These are phyloP conservation scores for Aspergillus piperis DNA, from an alignment of 2,329 filamentous ascomycete genomes.

Conservation along the genomic window DNA sequence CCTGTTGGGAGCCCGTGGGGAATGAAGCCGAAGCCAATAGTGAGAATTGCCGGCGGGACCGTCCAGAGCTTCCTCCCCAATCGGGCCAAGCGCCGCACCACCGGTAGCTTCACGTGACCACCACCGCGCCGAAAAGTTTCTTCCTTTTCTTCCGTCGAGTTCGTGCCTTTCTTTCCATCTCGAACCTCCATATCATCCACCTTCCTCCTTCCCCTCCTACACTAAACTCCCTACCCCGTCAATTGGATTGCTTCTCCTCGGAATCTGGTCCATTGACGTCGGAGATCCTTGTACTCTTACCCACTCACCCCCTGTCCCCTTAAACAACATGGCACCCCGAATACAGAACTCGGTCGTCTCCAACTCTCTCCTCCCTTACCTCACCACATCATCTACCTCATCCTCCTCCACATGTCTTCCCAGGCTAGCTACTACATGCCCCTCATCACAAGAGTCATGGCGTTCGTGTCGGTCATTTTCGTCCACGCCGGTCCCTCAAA, in stretches of 20 bases:
- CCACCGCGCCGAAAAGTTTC: constrained; percentile 32
- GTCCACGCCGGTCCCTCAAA: constrained; percentile 40
- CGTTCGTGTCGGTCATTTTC: constrained; percentile 35
- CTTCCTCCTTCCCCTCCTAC: constrained; percentile 12
- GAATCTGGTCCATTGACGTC: constrained; percentile 4
- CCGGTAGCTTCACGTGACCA: constrained; percentile 14
- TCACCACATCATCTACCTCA: constrained; percentile 31
- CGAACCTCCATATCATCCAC: constrained; percentile 5
- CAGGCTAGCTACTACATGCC: constrained; percentile 10
- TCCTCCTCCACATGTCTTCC: constrained; percentile 19
- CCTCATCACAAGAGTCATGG: constrained; percentile 19
- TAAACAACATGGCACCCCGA: constrained; percentile 40
- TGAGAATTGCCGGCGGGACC: too few relatives aligned
- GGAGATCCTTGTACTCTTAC: background rate
- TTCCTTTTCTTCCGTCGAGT: constrained; percentile 21
- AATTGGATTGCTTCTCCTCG: constrained; percentile 18
- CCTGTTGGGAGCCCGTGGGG: background rate
- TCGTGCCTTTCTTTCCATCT: constrained; percentile 8
- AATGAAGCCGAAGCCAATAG: too few relatives aligned
- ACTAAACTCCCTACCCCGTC: constrained; percentile 10
- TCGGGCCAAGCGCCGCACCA: background rate
- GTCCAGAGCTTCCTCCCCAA: background rate
- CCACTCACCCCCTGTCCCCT: background rate
- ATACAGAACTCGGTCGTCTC: constrained; percentile 40
- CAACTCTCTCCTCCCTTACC: constrained; percentile 35